These are phyloP conservation scores for Cercospora nicotianae DNA, from an alignment of 2,329 filamentous ascomycete genomes.

Conservation along the genomic window DNA sequence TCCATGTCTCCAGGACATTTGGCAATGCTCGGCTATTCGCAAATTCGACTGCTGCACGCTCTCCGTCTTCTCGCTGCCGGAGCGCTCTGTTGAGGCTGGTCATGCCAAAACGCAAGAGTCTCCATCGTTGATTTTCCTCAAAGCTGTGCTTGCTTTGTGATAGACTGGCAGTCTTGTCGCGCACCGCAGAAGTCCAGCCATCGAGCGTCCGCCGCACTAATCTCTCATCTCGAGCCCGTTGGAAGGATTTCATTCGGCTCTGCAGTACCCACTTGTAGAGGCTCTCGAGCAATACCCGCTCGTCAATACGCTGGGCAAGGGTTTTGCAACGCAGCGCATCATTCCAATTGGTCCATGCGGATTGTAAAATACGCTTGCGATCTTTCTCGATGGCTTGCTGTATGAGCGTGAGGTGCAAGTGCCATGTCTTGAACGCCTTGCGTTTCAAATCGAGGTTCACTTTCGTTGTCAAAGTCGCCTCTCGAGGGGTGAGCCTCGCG, in stretches of 20 bases:
- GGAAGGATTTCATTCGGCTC: slow-evolving; percentile 45
- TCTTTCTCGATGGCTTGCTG: slow-evolving; percentile 52
- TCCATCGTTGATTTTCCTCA: slow-evolving; percentile 31
- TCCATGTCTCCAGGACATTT: slow-evolving; percentile 40
- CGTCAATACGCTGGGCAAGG: slow-evolving; percentile 55
- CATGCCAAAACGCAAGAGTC: slow-evolving; percentile 33
- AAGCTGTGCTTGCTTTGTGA: slow-evolving; percentile 28
- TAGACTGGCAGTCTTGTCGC: slow-evolving; percentile 21
- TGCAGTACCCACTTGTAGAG: slow-evolving; percentile 64
- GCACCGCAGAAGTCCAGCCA: slow-evolving; percentile 20
- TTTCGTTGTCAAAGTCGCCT: slow-evolving; percentile 46
- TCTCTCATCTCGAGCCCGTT: slow-evolving; percentile 38
- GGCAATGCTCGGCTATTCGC: slow-evolving; percentile 45
- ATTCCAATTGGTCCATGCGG: slow-evolving; percentile 63
- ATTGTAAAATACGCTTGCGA: slow-evolving; percentile 54
- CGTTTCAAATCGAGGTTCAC: slow-evolving; percentile 49
- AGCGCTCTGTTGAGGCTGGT: slow-evolving; percentile 33
- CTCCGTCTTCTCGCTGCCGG: slow-evolving; percentile 37
- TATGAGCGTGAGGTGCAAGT: slow-evolving; percentile 40
- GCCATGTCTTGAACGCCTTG: slow-evolving; percentile 53
- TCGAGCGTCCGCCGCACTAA: slow-evolving; percentile 27
- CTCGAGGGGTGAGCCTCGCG: slow-evolving; percentile 45
- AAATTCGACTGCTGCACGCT: slow-evolving; percentile 44
- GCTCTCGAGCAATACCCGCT: slow-evolving; percentile 55
- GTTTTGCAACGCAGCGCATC: slow-evolving; percentile 57